These are phyloP conservation scores for Alternaria longipes DNA, from an alignment of 2,329 filamentous ascomycete genomes.

Conservation along the genomic window DNA sequence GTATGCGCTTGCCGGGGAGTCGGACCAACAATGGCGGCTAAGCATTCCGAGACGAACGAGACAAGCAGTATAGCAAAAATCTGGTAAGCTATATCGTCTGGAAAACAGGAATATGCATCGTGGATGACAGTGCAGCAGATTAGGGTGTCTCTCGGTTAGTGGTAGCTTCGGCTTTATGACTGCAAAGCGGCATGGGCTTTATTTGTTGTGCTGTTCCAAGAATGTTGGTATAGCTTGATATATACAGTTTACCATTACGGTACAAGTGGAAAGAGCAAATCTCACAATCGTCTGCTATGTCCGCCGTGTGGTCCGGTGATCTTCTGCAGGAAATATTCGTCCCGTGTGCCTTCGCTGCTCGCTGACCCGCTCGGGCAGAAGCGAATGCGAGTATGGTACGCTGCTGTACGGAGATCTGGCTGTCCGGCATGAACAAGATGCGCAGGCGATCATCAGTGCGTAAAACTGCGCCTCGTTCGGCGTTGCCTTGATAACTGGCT, in stretches of 20 bases:
- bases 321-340: neutral
- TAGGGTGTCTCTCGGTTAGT: conserved; percentile 7
- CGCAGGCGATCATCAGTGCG: conserved; percentile 20
- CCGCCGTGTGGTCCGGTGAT: neutral
- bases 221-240: neutral
- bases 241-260: neutral
- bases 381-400: conserved; percentile 8
- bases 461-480: conserved; percentile 12
- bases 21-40: neutral
- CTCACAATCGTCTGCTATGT: neutral
- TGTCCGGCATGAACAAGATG: conserved; percentile 14
- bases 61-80: neutral
- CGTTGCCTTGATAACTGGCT: conserved; percentile 11
- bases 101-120: conserved; percentile 21
- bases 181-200: conserved; percentile 15
- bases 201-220: conserved; percentile 5
- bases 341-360: neutral
- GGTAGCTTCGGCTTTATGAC: conserved; percentile 18
- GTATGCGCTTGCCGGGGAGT: neutral
- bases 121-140: conserved; percentile 10
- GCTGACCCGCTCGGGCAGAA: conserved; percentile 13
- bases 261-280: neutral
- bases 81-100: conserved; percentile 1
- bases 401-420: conserved; percentile 9
- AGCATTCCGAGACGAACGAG: conserved; percentile 1